A percentile compares a stretch with the other conserved stretches of the same genome.
These are phyloP conservation scores for Annona squamosa DNA, from an alignment of 164 flowering plant species.

Conservation along the genomic window DNA sequence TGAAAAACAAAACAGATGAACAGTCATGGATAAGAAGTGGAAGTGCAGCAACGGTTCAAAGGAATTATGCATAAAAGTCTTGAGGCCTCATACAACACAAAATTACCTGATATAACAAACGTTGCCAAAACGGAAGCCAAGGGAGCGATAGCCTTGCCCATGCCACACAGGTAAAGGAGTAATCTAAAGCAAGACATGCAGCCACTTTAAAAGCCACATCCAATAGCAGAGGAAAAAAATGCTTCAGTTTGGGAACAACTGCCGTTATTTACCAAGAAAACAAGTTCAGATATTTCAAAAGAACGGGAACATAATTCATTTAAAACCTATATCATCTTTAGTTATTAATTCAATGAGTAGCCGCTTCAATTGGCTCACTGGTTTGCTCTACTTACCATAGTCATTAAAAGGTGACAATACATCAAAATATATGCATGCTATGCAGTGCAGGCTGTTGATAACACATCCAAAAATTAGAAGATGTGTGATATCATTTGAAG, in stretches of 20 bases:
- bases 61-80: not conserved
- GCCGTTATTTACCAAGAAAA: not conserved
- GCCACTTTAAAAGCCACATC: not conserved
- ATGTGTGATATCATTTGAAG: too few species aligned
- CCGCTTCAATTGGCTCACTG: too few species aligned
- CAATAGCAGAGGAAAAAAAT: not conserved
- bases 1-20: slow-evolving; percentile 21
- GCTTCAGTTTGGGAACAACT: not conserved
- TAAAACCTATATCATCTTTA: too few species aligned
- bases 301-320: too few species aligned
- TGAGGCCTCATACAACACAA: not conserved
- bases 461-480: too few species aligned
- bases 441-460: too few species aligned
- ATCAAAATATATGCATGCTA: too few species aligned
- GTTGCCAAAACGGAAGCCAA: slow-evolving; percentile 93
- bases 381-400: too few species aligned
- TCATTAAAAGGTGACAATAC: too few species aligned
- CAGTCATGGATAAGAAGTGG: not conserved
- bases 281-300: too few species aligned
- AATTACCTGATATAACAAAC: slow-evolving; percentile 85
- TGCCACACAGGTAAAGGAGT: slow-evolving; percentile 98
- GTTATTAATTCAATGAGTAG: too few species aligned
- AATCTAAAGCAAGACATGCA: slow-evolving; percentile 38
- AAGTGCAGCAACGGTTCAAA: not conserved
- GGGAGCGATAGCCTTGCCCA: slow-evolving; percentile 76